A percentile compares a stretch with the other conserved stretches of the same genome.
phyloP scores from a whole-genome alignment of 495 filamentous ascomycete genomes.

The Xylaria bambusicola region DNA sequence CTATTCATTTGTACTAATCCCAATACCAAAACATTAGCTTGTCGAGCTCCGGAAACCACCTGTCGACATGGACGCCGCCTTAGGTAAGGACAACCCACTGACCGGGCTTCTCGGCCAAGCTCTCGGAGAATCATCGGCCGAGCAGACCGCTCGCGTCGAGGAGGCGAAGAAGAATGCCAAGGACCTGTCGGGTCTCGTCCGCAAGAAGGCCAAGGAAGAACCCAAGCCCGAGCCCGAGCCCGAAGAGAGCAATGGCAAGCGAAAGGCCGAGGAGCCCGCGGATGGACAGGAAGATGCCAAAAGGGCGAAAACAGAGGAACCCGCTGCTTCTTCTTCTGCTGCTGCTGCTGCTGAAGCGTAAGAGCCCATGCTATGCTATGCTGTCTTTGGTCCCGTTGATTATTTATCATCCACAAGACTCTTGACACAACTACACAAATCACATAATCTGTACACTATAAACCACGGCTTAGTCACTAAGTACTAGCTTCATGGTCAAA shows the following conservation, averaged over 20 bases:
- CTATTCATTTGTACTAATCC: slow-evolving; percentile 23
- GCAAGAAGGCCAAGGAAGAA: slow-evolving; percentile 65
- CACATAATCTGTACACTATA: slow-evolving; percentile 6
- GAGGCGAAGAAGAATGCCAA: slow-evolving; percentile 79
- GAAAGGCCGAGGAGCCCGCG: slow-evolving; percentile 49
- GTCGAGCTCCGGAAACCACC: slow-evolving; percentile 73
- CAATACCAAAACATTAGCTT: slow-evolving; percentile 52
- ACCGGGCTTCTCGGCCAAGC: slow-evolving; percentile 73
- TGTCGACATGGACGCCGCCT: slow-evolving; percentile 59
- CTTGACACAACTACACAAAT: too few relatives aligned
- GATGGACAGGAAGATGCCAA: slow-evolving; percentile 41
- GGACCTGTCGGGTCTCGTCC: slow-evolving; percentile 83
- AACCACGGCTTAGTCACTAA: neutral
- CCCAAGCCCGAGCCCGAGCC: slow-evolving; percentile 32
- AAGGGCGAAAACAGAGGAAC: slow-evolving; percentile 39
- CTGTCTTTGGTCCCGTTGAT: too few relatives aligned
- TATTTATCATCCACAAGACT: too few relatives aligned
- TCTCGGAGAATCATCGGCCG: slow-evolving; percentile 63
- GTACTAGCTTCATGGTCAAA: neutral
- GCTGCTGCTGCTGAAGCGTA: slow-evolving; percentile 8
- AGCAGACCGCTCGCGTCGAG: slow-evolving; percentile 67
- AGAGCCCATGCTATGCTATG: too few relatives aligned
- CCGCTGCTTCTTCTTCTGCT: neutral
- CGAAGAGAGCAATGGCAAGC: slow-evolving; percentile 41
- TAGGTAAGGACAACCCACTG: slow-evolving; percentile 49